Percentiles rank a stretch among this genome's conserved stretches.
Conservation (phyloP, 2,329 filamentous ascomycete genomes). For the Sclerotinia borealis region DNA sequence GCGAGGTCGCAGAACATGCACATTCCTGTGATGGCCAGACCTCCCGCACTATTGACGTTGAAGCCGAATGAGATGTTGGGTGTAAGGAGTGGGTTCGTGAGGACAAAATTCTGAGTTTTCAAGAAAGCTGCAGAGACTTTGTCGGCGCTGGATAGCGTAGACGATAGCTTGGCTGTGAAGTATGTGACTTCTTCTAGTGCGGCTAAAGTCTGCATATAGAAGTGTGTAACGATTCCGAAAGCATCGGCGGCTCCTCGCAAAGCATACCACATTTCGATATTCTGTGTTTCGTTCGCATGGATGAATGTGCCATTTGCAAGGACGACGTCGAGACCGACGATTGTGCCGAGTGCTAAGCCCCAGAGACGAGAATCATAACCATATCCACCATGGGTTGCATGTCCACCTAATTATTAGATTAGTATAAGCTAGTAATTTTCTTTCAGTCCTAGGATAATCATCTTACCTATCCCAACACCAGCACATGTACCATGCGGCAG, state of each 20-base stretch:
- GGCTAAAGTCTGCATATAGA: conserved; percentile 32
- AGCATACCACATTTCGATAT: conserved; percentile 30
- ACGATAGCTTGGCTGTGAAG: conserved; percentile 21
- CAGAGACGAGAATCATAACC: conserved; percentile 7
- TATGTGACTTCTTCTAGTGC: conserved; percentile 30
- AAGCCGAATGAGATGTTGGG: conserved; percentile 37
- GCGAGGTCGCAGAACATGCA: conserved; percentile 35
- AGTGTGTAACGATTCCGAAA: conserved; percentile 33
- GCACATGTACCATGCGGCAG: conserved; percentile 22
- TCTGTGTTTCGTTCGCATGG: conserved; percentile 19
- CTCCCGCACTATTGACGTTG: conserved; percentile 35
- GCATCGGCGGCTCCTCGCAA: conserved; percentile 32
- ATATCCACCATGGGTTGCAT: conserved; percentile 9
- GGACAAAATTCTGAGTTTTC: conserved; percentile 37
- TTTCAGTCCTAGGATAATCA: rapidly evolving
- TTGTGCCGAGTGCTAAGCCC: conserved; percentile 9
- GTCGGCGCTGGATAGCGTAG: conserved; percentile 17
- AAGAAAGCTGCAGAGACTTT: conserved; percentile 31
- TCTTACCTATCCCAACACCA: not conserved
- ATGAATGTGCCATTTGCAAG: conserved; percentile 32
- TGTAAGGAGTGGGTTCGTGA: conserved; percentile 37
- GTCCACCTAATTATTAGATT: not conserved
- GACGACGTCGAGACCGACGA: conserved; percentile 38
- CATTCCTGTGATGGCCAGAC: conserved; percentile 35
- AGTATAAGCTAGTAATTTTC: rapidly evolving